Evolutionary conservation across 306 rosid species (phyloP).

Genomic region (Pueraria montana): DNA sequence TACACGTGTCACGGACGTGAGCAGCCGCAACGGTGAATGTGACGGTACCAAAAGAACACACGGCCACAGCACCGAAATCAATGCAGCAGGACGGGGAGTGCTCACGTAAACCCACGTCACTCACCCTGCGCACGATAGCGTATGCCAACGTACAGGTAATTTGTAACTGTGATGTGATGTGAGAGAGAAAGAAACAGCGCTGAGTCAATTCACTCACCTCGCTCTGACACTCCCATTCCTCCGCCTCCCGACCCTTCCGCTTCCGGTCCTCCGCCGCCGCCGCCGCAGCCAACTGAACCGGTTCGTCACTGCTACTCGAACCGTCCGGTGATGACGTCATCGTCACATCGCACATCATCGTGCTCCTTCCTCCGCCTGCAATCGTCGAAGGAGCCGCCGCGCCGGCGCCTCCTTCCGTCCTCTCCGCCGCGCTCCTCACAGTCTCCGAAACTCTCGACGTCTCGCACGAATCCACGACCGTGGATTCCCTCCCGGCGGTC

Average conservation of each 20-base stretch:
- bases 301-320: constrained; percentile 67
- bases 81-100: constrained; percentile 5
- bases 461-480: constrained; percentile 74
- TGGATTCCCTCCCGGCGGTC: constrained; percentile 51
- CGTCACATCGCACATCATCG: constrained; percentile 55
- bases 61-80: neutral
- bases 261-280: constrained; percentile 63
- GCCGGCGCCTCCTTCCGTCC: constrained; percentile 32
- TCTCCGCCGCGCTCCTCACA: constrained; percentile 38
- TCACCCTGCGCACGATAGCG: constrained; percentile 49
- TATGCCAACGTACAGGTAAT: constrained; percentile 29
- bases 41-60: neutral
- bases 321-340: constrained; percentile 68
- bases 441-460: constrained; percentile 56
- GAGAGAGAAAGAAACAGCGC: neutral
- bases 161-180: neutral
- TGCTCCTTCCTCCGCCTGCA: constrained; percentile 49
- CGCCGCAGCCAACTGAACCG: constrained; percentile 39
- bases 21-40: constrained; percentile 11
- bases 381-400: constrained; percentile 43
- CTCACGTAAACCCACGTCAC: constrained; percentile 41
- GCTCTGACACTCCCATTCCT: constrained; percentile 67
- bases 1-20: constrained; percentile 19
- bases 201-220: constrained; percentile 66
- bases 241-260: constrained; percentile 66